These are phyloP conservation scores for Epichloe gansuensis DNA, from an alignment of 2,329 filamentous ascomycete species.

Conservation along the genomic window DNA sequence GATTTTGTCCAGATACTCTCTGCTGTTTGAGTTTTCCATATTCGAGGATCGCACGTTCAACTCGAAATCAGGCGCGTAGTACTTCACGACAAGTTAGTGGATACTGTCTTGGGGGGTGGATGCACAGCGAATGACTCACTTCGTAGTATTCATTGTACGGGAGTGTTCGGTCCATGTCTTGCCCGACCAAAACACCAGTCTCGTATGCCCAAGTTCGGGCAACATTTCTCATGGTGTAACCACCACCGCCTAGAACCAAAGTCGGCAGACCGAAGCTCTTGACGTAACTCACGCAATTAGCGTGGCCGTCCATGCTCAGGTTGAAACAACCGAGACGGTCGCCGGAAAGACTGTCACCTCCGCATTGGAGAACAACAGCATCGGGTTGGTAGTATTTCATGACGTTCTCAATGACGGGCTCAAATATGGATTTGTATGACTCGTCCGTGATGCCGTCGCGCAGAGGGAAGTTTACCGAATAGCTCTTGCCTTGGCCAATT, in stretches of 20 bases:
- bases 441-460: constrained; percentile 84
- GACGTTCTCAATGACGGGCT: constrained; percentile 75
- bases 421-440: constrained; percentile 83
- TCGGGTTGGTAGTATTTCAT: constrained; percentile 81
- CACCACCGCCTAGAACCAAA: constrained; percentile 86
- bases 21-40: constrained; percentile 82
- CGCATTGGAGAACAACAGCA: constrained; percentile 90
- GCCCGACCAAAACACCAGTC: constrained; percentile 76
- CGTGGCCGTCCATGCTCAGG: constrained; percentile 90
- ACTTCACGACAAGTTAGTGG: constrained; percentile 37
- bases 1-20: constrained; percentile 70
- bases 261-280: constrained; percentile 76
- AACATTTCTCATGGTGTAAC: constrained; percentile 95
- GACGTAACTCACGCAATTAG: constrained; percentile 84
- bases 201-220: constrained; percentile 96
- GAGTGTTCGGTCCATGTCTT: constrained; percentile 67
- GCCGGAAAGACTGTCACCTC: constrained; percentile 85
- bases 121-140: constrained; percentile 26
- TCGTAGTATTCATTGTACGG: constrained; percentile 96
- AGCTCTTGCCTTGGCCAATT: constrained; percentile 77
- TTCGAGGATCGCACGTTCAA: constrained; percentile 81
- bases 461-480: constrained; percentile 82
- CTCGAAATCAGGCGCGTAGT: constrained; percentile 83
- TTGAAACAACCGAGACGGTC: constrained; percentile 96
- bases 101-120: too few species aligned